Percentiles rank a stretch among this genome's conserved stretches.
Evolutionary conservation across 208 protist genomes (phyloP).

Genomic region (Acanthamoeba comandoni): DNA sequence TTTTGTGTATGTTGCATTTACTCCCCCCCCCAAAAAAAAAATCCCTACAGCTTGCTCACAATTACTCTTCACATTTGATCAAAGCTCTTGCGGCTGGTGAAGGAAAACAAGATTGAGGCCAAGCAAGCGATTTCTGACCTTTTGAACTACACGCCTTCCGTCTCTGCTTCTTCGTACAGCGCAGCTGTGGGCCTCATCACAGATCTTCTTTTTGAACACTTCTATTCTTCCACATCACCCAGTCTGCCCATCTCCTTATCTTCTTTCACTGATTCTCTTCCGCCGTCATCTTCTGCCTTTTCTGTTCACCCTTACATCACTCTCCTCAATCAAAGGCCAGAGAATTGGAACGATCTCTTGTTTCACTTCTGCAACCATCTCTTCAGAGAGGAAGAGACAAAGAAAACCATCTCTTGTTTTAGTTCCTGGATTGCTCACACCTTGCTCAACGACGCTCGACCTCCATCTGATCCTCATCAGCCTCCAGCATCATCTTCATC

Average conservation of each 20-base stretch:
- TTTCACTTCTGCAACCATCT: conserved; percentile 32
- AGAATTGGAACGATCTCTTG: conserved; percentile 35
- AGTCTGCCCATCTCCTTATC: neutral
- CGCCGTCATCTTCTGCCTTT: neutral
- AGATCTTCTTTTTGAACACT: conserved; percentile 43
- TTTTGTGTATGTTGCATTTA: too few species aligned
- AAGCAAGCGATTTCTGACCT: conserved; percentile 52
- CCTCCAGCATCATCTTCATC: neutral
- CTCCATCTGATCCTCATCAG: neutral
- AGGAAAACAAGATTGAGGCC: conserved; percentile 46
- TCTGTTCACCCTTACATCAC: conserved; percentile 24
- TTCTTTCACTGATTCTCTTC: neutral
- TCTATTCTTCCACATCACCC: neutral
- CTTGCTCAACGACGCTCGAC: conserved; percentile 23
- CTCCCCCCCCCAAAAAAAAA: too few species aligned
- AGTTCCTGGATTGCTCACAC: conserved; percentile 8
- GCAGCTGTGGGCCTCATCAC: conserved; percentile 19
- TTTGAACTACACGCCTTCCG: conserved; percentile 42
- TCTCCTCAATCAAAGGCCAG: conserved; percentile 22
- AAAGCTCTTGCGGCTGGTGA: conserved; percentile 39
- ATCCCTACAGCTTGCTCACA: too few species aligned
- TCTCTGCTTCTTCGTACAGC: conserved; percentile 22
- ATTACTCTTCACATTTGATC: neutral
- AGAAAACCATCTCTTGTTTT: neutral
- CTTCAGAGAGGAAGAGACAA: neutral